Evolutionary conservation across 495 filamentous ascomycete species (phyloP), one percentile per base, ranked within the genome.

Genomic region (Pseudomonodictys pantanalensis): DNA sequence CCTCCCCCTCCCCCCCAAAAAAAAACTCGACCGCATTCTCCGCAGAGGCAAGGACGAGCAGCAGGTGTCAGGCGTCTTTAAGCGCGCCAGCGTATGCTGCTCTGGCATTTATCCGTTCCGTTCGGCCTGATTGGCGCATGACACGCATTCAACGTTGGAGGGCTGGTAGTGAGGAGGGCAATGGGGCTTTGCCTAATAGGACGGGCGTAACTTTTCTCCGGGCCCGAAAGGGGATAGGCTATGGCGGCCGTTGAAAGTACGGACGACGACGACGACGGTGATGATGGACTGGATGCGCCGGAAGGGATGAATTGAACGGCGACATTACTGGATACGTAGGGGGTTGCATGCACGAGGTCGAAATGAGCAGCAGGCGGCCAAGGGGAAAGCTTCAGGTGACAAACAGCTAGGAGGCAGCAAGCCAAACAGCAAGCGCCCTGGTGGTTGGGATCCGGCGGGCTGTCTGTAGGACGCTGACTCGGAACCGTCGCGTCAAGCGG

Each of bases 401-500:
- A 17, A 18, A 7, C n/a, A 43, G 39, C 11, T 26, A 29, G 32
- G n/a, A 32, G 56, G 35, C 22, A 41, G 45, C 15, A 20, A 28
- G 45, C 35, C 41, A 45, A 32, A 45, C 49, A 54, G 42, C 41
- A 50, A 23, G 35, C 22, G 12, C 47, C 20, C 39, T 58, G 55
- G 55, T 33, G 45, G 44, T 50, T 58, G 55, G 55, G 55, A 32
- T 64, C 25, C 42, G 26, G 41, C 38, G 45, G 47, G 9, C 46
- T 43, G 46, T 48, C 46, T 58, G 60, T 42, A 50, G 53, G 1
- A 24, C 49, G 56, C 62, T 65, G 62, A 65, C 62, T 65, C 62
- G 62, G 62, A 35, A 42, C 10, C 33, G 12, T 43, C 26, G 8
- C 33, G 52, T 32, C 45, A 44, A 46, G 35, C 38, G 18, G 45